Conservation (phyloP, 2,329 filamentous ascomycete species). For the Botrytis pseudocinerea region DNA sequence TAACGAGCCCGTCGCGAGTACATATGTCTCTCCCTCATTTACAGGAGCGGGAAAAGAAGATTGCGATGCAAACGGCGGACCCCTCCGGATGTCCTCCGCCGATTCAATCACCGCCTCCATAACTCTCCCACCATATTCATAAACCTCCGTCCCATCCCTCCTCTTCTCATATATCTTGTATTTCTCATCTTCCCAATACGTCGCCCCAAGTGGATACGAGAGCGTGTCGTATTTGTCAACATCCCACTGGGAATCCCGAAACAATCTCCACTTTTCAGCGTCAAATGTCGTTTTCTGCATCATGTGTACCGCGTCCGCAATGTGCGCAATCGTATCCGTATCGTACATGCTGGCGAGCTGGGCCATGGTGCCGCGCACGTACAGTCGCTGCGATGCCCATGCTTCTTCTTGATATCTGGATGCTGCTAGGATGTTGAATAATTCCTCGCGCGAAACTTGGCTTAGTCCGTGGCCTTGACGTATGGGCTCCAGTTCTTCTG, state of each 20-base stretch:
- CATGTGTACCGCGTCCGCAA: neutral
- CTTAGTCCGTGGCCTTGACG: neutral
- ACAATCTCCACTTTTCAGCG: neutral
- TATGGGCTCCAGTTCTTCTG: neutral
- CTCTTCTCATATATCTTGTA: rapidly evolving
- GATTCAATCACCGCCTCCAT: neutral
- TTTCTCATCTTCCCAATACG: neutral
- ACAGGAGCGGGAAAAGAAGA: neutral
- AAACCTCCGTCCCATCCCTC: neutral
- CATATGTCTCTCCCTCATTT: neutral
- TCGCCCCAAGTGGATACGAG: neutral
- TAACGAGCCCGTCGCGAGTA: too few relatives aligned
- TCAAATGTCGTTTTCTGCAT: neutral
- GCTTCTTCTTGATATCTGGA: neutral
- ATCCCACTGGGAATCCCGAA: neutral
- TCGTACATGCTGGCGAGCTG: neutral
- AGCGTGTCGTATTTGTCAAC: neutral
- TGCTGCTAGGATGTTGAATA: rapidly evolving
- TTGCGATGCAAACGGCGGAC: neutral
- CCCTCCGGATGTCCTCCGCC: neutral
- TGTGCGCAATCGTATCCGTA: neutral
- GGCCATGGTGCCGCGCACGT: neutral
- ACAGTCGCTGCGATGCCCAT: neutral
- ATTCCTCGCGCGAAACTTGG: neutral
- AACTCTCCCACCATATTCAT: neutral